Evolutionary conservation across 495 filamentous ascomycete genomes (phyloP).

Genomic region (Hamigera avellanea): DNA sequence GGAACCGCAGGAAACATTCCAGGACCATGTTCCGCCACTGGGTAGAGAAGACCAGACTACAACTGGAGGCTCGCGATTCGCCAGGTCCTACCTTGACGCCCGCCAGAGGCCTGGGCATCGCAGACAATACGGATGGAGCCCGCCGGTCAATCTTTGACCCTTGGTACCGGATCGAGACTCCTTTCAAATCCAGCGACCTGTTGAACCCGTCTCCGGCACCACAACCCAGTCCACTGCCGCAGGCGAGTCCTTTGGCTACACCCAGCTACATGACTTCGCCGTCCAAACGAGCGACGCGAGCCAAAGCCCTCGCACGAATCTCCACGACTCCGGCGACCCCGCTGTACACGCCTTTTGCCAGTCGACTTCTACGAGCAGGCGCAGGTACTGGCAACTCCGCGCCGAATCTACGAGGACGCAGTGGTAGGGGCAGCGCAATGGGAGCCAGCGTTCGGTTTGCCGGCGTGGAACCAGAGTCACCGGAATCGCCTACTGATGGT

Average conservation of each 20-base stretch:
- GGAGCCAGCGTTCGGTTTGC: constrained; percentile 33
- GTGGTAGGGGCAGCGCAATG: constrained; percentile 22
- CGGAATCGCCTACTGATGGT: constrained; percentile 28
- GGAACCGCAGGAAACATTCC: constrained; percentile 43
- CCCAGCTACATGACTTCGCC: constrained; percentile 46
- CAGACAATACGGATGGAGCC: constrained; percentile 10
- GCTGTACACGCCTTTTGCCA: constrained; percentile 34
- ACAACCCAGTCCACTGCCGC: constrained; percentile 30
- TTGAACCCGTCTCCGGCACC: constrained; percentile 21
- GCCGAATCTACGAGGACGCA: constrained; percentile 15
- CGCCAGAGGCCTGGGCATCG: constrained; percentile 6
- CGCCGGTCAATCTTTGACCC: constrained; percentile 22
- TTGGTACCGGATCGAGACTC: constrained; percentile 33
- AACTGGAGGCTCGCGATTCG: constrained; percentile 24
- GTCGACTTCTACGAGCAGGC: constrained; percentile 28
- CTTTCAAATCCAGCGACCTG: constrained; percentile 36
- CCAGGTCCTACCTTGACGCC: constrained; percentile 21
- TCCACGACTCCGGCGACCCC: constrained; percentile 42
- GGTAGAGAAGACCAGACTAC: constrained; percentile 37
- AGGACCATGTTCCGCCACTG: constrained; percentile 48
- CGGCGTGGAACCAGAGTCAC: constrained; percentile 32
- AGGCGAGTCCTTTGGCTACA: constrained; percentile 31
- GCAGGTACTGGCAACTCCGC: constrained; percentile 12
- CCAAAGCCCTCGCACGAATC: constrained; percentile 35
- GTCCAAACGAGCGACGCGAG: constrained; percentile 43